Conservation (phyloP, 345 rosid species). For the Salix viminalis region DNA sequence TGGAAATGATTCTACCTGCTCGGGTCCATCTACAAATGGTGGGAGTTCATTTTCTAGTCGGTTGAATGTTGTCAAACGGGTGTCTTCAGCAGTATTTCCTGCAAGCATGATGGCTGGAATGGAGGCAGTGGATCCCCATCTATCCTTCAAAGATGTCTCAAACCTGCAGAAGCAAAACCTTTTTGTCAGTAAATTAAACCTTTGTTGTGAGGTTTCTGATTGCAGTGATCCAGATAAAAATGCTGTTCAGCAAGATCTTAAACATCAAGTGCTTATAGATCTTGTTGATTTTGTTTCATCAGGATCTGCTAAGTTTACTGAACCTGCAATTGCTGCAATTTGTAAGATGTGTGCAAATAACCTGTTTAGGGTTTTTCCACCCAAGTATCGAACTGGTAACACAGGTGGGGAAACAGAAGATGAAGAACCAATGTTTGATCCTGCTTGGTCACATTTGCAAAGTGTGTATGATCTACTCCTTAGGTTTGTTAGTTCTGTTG, state of each 20-base stretch:
- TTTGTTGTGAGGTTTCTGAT: conserved; percentile 55
- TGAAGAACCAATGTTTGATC: conserved; percentile 78
- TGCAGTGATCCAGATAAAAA: conserved; percentile 44
- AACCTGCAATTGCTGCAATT: conserved; percentile 52
- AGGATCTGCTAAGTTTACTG: conserved; percentile 60
- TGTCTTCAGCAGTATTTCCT: conserved; percentile 78
- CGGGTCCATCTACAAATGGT: conserved; percentile 49
- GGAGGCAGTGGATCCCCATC: conserved; percentile 69
- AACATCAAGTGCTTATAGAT: conserved; percentile 49
- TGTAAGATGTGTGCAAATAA: conserved; percentile 62
- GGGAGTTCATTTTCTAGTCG: conserved; percentile 56
- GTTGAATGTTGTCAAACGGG: conserved; percentile 72
- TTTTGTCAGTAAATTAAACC: conserved; percentile 63
- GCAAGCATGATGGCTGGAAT: conserved; percentile 63
- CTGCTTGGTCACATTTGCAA: conserved; percentile 72
- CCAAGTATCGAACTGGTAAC: conserved; percentile 44
- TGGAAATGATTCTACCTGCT: conserved; percentile 32
- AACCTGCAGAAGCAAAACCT: conserved; percentile 64
- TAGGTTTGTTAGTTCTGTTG: conserved; percentile 51
- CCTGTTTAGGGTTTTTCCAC: conserved; percentile 69
- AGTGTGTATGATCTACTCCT: conserved; percentile 65
- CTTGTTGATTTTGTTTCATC: conserved; percentile 68
- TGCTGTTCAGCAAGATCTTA: conserved; percentile 48
- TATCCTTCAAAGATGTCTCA: conserved; percentile 70
- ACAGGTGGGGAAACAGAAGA: conserved; percentile 55